These are phyloP conservation scores for Backusella liffmaniae DNA, from an alignment of 192 early-diverging fungal species.

Conservation along the genomic window DNA sequence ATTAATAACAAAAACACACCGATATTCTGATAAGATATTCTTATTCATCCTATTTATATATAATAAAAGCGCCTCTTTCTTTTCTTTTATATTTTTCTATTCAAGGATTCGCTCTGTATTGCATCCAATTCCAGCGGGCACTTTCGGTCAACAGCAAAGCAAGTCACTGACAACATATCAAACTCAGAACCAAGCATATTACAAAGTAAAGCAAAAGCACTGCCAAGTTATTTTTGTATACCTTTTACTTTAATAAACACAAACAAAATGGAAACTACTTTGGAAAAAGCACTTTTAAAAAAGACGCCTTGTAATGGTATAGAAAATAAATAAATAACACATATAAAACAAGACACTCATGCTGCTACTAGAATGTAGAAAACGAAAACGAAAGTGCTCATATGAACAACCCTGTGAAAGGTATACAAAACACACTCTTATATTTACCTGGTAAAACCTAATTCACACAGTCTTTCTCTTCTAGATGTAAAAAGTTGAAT, in stretches of 20 bases:
- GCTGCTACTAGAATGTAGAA: slow-evolving; percentile 12
- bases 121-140: background rate
- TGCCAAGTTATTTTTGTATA: background rate
- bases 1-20: background rate
- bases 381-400: slow-evolving; percentile 18
- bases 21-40: too few relatives aligned
- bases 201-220: too few relatives aligned
- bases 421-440: background rate
- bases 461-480: background rate
- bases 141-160: background rate
- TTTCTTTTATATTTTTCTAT: background rate
- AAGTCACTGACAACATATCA: background rate
- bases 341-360: background rate
- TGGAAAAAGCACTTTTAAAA: background rate
- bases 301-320: slow-evolving; percentile 25
- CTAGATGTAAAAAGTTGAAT: slow-evolving; percentile 14
- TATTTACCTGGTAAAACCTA: background rate
- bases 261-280: background rate
- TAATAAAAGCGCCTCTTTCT: background rate
- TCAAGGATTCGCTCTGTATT: too few relatives aligned
- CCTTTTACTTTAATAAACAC: background rate
- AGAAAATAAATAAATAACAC: too few relatives aligned
- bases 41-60: background rate
- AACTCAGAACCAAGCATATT: background rate
- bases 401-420: slow-evolving; percentile 18